Base-by-base conservation (phyloP, 73 alveolate species). In the Paramecium sonneborni region DNA sequence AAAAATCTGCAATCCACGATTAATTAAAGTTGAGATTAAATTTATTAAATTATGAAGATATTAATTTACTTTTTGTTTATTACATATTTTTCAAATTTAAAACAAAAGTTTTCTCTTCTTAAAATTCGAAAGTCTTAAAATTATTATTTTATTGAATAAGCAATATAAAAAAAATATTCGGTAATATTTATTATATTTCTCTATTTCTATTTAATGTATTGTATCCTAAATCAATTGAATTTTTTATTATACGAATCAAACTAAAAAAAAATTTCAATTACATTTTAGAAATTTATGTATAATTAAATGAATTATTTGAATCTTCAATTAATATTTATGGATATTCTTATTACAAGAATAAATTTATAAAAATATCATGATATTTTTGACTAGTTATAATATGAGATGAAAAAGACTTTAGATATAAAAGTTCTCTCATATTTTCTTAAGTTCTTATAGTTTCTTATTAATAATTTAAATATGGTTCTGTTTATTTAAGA, bases 141-240 rank as follows among this genome's bases (percentile, higher is more conserved):
- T 74, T 39, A 74, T 74, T 74, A 28, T 35, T 74, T 74, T 30
- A 74, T 37, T 37, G 8, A 12, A 74, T 34, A 39, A 74, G 28
- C 10, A 74, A 37, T 12, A 39, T 20, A n/a, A 74, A 21, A 11
- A 74, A 74, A 0, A 74, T 74, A 15, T 74, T 34, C n/a, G 62
- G 55, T 18, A 74, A 39, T 0, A 26, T 74, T n/a, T 74, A 62
- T 35, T 37, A 74, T 15, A 74, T 74, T 10, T 74, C 37, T 74
- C 67, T 74, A 74, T 74, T 74, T 34, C 15, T 74, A 28, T 35
- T 10, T 34, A 74, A 74, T 34, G 56, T 39, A 74, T 74, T 74
- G 21, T 74, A 74, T 37, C 87, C 87, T 74, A 74, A 39, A 21
- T 74, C 87, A 18, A 74, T 20, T n/a, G 87, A 74, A 18, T 37